Conservation (phyloP, 768 basidiomycete species). For the Russula foetens region DNA sequence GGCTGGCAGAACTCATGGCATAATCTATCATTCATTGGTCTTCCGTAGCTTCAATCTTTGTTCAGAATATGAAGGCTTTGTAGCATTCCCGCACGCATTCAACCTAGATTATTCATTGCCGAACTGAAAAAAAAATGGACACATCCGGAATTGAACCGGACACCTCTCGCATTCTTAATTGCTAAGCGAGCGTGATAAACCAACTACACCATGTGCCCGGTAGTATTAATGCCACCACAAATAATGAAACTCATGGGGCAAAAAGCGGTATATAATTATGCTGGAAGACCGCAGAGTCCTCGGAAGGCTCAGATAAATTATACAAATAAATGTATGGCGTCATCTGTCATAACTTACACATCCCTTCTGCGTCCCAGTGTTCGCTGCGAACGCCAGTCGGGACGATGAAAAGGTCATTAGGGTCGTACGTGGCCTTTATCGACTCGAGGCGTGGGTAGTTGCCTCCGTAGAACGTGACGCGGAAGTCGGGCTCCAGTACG, state of each 20-base stretch:
- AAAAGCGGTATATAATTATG: not conserved
- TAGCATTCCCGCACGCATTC: too few relatives aligned
- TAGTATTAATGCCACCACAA: not conserved
- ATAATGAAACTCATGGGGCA: not conserved
- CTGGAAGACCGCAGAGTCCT: not conserved
- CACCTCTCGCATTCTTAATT: slow-evolving; percentile 2
- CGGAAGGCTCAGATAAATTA: not conserved
- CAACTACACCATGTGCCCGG: slow-evolving; percentile 12
- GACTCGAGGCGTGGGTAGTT: slow-evolving; percentile 28
- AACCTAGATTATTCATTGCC: too few relatives aligned
- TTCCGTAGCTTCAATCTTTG: too few relatives aligned
- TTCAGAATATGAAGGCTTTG: too few relatives aligned
- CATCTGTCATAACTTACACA: slow-evolving; percentile 19
- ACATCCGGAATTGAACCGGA: slow-evolving; percentile 17
- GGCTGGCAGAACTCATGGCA: too few relatives aligned
- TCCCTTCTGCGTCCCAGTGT: slow-evolving; percentile 27
- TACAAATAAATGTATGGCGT: not conserved
- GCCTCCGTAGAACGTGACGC: slow-evolving; percentile 30
- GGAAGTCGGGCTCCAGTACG: slow-evolving; percentile 26
- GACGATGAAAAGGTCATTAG: slow-evolving; percentile 30
- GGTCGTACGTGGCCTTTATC: slow-evolving; percentile 29
- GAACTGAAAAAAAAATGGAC: not conserved
- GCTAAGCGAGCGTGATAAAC: slow-evolving; percentile 17
- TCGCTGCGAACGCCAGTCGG: slow-evolving; percentile 28
- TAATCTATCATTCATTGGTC: too few relatives aligned